Evolutionary conservation across 441 rosid genomes (phyloP).

Genomic region (Pelargonium cotyledonis): DNA sequence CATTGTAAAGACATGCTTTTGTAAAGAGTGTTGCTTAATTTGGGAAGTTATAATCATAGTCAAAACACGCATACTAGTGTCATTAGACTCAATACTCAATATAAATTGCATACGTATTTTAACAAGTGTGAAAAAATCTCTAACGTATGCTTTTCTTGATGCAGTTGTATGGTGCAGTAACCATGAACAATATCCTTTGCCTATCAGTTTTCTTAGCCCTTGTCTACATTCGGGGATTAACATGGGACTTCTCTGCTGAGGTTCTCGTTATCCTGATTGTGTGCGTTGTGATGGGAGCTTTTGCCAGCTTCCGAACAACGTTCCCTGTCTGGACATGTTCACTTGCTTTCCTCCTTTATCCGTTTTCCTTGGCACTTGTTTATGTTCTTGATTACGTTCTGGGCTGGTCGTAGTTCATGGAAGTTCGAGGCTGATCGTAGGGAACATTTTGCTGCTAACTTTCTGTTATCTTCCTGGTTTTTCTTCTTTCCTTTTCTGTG

Average conservation of each 20-base stretch:
- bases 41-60: neutral
- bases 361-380: slow-evolving; percentile 22
- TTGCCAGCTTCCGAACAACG: slow-evolving; percentile 27
- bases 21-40: neutral
- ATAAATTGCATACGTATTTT: neutral
- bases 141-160: neutral
- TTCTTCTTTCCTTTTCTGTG: too few species aligned
- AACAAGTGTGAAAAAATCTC: neutral
- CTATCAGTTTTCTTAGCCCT: slow-evolving; percentile 24
- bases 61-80: neutral
- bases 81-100: neutral
- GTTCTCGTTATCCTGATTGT: slow-evolving; percentile 24
- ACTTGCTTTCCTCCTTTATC: slow-evolving; percentile 30
- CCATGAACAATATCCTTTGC: slow-evolving; percentile 28
- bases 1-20: too few species aligned
- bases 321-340: slow-evolving; percentile 28
- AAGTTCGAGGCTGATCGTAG: neutral
- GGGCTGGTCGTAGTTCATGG: slow-evolving; percentile 16
- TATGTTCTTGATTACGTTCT: slow-evolving; percentile 29
- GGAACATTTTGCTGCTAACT: neutral
- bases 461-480: too few species aligned
- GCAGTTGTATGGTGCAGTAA: slow-evolving; percentile 27
- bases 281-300: slow-evolving; percentile 22
- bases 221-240: slow-evolving; percentile 24
- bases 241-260: slow-evolving; percentile 27